phyloP scores from a whole-genome alignment of 345 rosid species.

The Odontarrhena argentea region DNA sequence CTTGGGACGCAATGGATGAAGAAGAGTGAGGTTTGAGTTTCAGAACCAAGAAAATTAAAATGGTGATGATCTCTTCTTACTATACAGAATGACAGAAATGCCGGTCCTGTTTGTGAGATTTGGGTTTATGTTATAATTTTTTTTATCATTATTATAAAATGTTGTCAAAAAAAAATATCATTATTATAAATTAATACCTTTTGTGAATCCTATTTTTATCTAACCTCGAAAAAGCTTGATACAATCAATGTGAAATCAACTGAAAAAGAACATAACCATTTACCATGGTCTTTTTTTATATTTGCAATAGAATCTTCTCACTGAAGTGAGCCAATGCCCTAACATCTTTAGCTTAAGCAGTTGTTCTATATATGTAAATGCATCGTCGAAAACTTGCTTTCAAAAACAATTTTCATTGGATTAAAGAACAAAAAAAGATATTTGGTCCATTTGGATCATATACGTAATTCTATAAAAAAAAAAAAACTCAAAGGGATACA shows the following conservation, averaged over 20 bases:
- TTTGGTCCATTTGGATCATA: too few species aligned
- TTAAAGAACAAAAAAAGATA: too few species aligned
- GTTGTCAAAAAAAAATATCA: too few species aligned
- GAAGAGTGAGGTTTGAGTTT: conserved; percentile 20
- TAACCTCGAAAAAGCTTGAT: neutral
- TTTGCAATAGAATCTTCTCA: too few species aligned
- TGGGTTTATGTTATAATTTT: conserved; percentile 12
- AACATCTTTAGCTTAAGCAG: too few species aligned
- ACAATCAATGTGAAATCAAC: conserved; percentile 15
- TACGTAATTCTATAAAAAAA: too few species aligned
- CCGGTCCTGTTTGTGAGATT: conserved; percentile 32
- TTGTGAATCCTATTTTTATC: neutral
- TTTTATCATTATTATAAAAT: neutral
- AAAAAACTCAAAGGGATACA: too few species aligned
- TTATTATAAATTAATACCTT: conserved; percentile 23
- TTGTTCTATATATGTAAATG: too few species aligned
- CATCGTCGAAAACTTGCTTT: too few species aligned
- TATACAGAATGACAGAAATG: conserved; percentile 24
- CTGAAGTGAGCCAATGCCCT: too few species aligned
- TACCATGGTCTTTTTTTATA: too few species aligned
- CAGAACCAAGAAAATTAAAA: neutral
- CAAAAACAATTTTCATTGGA: too few species aligned
- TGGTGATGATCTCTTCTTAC: conserved; percentile 23
- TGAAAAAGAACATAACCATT: neutral
- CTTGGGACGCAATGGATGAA: conserved; percentile 24